Percentiles rank a stretch among this genome's conserved stretches.
phyloP scores from a whole-genome alignment of 306 rosid species.

The Cicer bijugum region DNA sequence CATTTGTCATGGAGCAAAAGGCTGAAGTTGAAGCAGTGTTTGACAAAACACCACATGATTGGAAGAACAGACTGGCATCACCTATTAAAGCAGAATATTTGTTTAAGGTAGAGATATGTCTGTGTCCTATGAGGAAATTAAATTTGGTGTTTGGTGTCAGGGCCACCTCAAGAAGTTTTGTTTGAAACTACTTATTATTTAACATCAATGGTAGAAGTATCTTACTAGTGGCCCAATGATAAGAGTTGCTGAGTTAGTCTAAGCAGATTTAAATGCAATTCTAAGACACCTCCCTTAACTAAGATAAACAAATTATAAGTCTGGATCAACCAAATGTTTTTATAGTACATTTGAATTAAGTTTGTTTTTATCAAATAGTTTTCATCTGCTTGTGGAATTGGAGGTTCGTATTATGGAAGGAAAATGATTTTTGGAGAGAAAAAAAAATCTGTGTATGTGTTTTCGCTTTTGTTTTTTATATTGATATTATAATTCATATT shows the following conservation, averaged over 20 bases:
- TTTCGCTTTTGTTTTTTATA: slow-evolving; percentile 20
- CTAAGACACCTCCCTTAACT: slow-evolving; percentile 27
- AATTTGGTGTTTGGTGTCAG: background rate
- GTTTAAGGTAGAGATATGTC: slow-evolving; percentile 63
- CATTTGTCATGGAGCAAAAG: slow-evolving; percentile 67
- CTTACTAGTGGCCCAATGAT: slow-evolving; percentile 17
- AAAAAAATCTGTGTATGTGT: slow-evolving; percentile 9
- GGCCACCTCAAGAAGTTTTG: slow-evolving; percentile 34
- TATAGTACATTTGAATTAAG: slow-evolving; percentile 3
- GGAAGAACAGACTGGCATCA: slow-evolving; percentile 58
- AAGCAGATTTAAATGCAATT: slow-evolving; percentile 13
- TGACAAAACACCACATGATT: slow-evolving; percentile 57
- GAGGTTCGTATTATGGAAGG: slow-evolving; percentile 20
- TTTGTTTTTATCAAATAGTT: background rate
- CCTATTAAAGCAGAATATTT: slow-evolving; percentile 51
- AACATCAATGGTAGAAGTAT: slow-evolving; percentile 26
- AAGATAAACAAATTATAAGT: slow-evolving; percentile 5
- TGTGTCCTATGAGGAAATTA: slow-evolving; percentile 34
- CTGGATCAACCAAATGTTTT: slow-evolving; percentile 13
- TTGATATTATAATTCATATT: slow-evolving; percentile 24
- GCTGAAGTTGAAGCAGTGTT: slow-evolving; percentile 61
- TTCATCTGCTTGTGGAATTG: slow-evolving; percentile 21
- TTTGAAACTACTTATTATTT: slow-evolving; percentile 26
- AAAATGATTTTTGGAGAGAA: slow-evolving; percentile 14
- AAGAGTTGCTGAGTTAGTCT: slow-evolving; percentile 21